Base-by-base conservation (phyloP, 352 stramenopile genomes). In the Phytophthora vignae region DNA sequence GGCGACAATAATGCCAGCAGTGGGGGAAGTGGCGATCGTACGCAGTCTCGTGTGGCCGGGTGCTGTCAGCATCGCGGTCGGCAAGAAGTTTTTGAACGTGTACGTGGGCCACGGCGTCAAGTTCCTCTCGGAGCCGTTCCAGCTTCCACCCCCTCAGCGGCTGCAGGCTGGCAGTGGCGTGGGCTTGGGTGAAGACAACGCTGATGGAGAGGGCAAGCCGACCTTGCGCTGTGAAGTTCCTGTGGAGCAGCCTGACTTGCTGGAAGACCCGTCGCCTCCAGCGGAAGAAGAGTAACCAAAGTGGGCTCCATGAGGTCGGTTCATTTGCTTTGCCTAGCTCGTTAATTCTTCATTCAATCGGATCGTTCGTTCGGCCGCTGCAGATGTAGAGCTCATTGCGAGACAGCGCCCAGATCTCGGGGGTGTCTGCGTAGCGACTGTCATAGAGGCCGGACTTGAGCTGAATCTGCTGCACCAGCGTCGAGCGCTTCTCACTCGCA, bases 71-170 rank as follows among this genome's bases (percentile, higher is more conserved):
- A 90, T 98, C 46, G 91, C 84, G 2, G 79, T 88, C 10, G 90
- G 87, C 21, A 96, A 94, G 64, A 94, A 90, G 67, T 97, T 96
- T 64, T 78, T 94, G 3, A 98, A 97, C 74, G 76, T 97, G 25
- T 98, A 98, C 60, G 91, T 97, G 0, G 92, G 93, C 48, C 79
- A 97, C 61, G 92, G 84, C 4, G 70, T 96, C 64, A 95, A 96
- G 66, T 88, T 85, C 62, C 90, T 76, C 38, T 63, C 63, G 7
- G 81, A 83, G 71, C 84, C 82, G 31, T 94, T 82, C 73, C 90
- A 86, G 62, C 73, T 87, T 15, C 78, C 70, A 71, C 71, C 74
- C 19, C 84, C 83, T n/a, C 78, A 84, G 46, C 72, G 75, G 4
- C 74, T 93, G 6, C 78, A 92, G 58, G 49, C 64, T 31, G 80